Conservation (phyloP, 495 filamentous ascomycete genomes). For the Friedmanniomyces simplex region DNA sequence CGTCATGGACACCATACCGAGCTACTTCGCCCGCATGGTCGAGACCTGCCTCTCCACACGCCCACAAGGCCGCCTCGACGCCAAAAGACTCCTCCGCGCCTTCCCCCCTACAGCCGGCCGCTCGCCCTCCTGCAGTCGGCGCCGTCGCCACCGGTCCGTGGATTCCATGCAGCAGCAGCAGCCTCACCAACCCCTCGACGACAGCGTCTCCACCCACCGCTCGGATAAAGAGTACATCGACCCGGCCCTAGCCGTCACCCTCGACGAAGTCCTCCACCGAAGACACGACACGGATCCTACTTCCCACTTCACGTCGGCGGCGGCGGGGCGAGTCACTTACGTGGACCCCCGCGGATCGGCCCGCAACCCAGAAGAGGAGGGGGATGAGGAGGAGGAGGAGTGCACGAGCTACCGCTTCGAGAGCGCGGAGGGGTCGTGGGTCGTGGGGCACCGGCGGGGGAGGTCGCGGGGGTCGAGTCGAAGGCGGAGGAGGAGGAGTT, state of each 20-base stretch:
- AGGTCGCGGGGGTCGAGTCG: constrained; percentile 20
- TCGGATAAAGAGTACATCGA: constrained; percentile 33
- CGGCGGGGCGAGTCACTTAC: constrained; percentile 23
- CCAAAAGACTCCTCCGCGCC: constrained; percentile 21
- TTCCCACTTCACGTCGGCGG: constrained; percentile 20
- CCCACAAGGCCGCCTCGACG: constrained; percentile 21
- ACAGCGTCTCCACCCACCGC: constrained; percentile 24
- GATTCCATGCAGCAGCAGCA: not conserved
- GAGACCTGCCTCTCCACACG: constrained; percentile 23
- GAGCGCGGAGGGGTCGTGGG: constrained; percentile 27
- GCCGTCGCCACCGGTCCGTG: not conserved
- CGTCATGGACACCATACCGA: constrained; percentile 11
- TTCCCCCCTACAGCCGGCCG: constrained; percentile 21
- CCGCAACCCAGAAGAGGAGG: no score
- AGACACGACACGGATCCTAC: not conserved
- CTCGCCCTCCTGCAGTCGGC: no score
- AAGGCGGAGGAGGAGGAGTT: constrained; percentile 18
- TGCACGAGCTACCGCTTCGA: constrained; percentile 28
- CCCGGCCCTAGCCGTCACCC: constrained; percentile 23
- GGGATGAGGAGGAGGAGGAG: no score
- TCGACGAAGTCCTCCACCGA: constrained; percentile 25
- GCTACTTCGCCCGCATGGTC: constrained; percentile 26
- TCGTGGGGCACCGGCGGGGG: constrained; percentile 19
- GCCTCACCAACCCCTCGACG: not conserved
- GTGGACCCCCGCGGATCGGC: constrained; percentile 17